phyloP scores from a whole-genome alignment of 441 rosid species.

The Erodium chrysanthum region DNA sequence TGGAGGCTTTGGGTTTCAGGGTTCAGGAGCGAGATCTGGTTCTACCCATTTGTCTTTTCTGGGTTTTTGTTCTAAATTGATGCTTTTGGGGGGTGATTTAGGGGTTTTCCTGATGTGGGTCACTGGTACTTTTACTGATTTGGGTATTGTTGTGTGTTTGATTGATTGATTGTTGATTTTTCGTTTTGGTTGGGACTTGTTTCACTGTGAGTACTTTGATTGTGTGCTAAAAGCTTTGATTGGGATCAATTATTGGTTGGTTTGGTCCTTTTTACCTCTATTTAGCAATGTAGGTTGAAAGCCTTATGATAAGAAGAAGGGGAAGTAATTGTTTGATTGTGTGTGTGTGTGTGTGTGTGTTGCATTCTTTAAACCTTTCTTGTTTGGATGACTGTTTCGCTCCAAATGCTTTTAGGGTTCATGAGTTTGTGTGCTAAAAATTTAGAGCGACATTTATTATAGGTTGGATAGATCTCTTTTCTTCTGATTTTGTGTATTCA shows the following conservation, averaged over 20 bases:
- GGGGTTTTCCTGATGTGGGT: background rate
- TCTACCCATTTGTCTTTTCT: background rate
- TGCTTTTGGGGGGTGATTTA: background rate
- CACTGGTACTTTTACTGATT: background rate
- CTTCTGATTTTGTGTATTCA: too few species aligned
- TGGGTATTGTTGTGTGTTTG: background rate
- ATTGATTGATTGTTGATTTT: background rate
- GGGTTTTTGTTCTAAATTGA: constrained; percentile 5
- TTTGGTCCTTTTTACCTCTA: background rate
- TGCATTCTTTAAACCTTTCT: background rate
- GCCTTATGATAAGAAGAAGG: background rate
- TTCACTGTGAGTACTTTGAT: too few species aligned
- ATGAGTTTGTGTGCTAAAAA: background rate
- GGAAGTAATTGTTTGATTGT: background rate
- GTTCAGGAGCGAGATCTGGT: background rate
- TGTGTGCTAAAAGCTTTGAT: too few species aligned
- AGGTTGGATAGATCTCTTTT: too few species aligned
- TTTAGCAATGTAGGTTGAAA: background rate
- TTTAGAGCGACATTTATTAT: too few species aligned
- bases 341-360: background rate
- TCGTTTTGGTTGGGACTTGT: too few species aligned
- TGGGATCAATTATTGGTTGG: too few species aligned
- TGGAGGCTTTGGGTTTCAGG: background rate
- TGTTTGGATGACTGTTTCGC: background rate
- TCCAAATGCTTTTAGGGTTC: too few species aligned